phyloP scores from a whole-genome alignment of 2,329 filamentous ascomycete genomes.

The Stylonectria norvegica region DNA sequence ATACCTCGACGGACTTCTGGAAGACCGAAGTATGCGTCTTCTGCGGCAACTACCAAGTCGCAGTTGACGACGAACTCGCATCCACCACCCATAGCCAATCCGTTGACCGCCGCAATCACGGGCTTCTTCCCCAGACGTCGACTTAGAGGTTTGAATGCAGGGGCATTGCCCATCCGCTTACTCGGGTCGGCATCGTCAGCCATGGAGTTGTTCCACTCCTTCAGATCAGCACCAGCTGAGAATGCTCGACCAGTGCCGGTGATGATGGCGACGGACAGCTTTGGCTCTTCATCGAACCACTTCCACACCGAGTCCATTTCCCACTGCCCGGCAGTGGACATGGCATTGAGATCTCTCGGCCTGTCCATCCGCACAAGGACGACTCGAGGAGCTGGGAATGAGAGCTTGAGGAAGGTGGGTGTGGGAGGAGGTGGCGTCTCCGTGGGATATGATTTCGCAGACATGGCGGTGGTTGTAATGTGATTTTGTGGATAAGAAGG shows the following conservation, averaged over 20 bases:
- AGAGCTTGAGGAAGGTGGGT: constrained; percentile 28
- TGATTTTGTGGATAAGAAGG: neutral
- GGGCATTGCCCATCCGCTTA: constrained; percentile 14
- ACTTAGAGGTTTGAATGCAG: constrained; percentile 49
- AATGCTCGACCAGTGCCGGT: constrained; percentile 53
- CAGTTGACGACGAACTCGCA: constrained; percentile 55
- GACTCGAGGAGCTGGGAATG: constrained; percentile 44
- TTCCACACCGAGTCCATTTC: constrained; percentile 37
- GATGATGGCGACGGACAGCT: constrained; percentile 45
- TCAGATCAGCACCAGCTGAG: constrained; percentile 53
- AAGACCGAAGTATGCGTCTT: constrained; percentile 48
- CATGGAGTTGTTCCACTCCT: constrained; percentile 38
- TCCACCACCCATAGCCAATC: constrained; percentile 53
- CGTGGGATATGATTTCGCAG: constrained; percentile 5
- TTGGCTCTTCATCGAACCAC: constrained; percentile 52
- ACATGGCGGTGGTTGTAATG: constrained; percentile 3
- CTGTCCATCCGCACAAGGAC: constrained; percentile 52
- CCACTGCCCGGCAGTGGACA: constrained; percentile 14
- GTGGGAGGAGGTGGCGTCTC: constrained; percentile 12
- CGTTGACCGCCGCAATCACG: constrained; percentile 58
- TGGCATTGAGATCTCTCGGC: constrained; percentile 43
- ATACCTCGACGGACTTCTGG: constrained; percentile 54
- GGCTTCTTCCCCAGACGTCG: constrained; percentile 57
- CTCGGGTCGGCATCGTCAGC: constrained; percentile 11
- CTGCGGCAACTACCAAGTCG: constrained; percentile 51